A percentile compares a stretch with the other conserved stretches of the same genome.
Evolutionary conservation across 306 rosid species (phyloP).

Genomic region (Cicer bijugum): DNA sequence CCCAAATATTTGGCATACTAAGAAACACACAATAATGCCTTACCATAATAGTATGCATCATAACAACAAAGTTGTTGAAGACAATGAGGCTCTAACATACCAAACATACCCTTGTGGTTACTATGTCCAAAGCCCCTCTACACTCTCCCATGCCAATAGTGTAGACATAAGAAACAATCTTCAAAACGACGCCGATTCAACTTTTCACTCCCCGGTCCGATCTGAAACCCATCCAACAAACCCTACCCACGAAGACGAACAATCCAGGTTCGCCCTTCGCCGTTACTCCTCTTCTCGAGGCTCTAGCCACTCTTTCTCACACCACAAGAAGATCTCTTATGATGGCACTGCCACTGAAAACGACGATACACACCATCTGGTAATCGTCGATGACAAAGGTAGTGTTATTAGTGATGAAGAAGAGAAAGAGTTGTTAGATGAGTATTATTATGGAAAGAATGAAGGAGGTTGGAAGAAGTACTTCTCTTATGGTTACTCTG

Average conservation of each 20-base stretch:
- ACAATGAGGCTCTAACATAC: constrained; percentile 61
- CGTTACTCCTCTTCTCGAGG: constrained; percentile 71
- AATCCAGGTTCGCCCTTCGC: constrained; percentile 57
- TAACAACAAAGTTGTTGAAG: constrained; percentile 56
- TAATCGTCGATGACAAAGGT: not conserved
- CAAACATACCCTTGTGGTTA: constrained; percentile 68
- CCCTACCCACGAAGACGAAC: constrained; percentile 44
- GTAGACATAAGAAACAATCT: constrained; percentile 52
- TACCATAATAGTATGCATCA: constrained; percentile 44
- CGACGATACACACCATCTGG: constrained; percentile 46
- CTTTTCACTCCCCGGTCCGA: constrained; percentile 54
- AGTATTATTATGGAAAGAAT: constrained; percentile 49
- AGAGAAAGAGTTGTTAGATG: constrained; percentile 41
- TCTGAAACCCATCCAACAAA: constrained; percentile 45
- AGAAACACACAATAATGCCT: constrained; percentile 33
- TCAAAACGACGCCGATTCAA: constrained; percentile 59
- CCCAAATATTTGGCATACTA: not conserved
- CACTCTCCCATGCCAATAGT: constrained; percentile 70
- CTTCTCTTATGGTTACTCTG: constrained; percentile 60
- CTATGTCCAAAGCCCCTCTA: constrained; percentile 90
- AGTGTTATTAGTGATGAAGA: constrained; percentile 17
- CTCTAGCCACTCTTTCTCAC: constrained; percentile 66
- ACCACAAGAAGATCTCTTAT: constrained; percentile 66
- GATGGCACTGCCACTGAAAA: constrained; percentile 56
- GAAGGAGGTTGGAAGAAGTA: constrained; percentile 64